Conservation (phyloP, 108 stramenopile genomes). For the Epithemia pelagica region DNA sequence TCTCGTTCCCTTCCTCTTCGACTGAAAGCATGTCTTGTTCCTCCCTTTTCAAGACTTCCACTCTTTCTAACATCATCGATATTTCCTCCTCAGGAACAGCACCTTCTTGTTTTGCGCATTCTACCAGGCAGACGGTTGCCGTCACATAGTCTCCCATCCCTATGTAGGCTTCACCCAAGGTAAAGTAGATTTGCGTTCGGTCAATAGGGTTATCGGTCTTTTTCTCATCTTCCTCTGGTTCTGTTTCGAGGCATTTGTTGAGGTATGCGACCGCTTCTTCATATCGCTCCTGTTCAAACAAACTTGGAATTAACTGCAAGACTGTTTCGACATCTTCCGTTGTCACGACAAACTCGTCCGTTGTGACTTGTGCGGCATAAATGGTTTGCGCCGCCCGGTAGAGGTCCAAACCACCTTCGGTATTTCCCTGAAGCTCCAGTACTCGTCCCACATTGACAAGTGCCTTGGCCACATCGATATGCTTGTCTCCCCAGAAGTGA, state of each 20-base stretch:
- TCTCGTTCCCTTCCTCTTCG: background rate
- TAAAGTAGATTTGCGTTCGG: background rate
- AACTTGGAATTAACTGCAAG: constrained; percentile 7
- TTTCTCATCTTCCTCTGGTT: constrained; percentile 3
- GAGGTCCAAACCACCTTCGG: constrained; percentile 34
- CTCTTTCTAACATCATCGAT: constrained; percentile 21
- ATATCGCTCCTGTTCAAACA: constrained; percentile 6
- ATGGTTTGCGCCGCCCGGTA: constrained; percentile 27
- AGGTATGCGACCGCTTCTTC: constrained; percentile 7
- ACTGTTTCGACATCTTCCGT: constrained; percentile 3
- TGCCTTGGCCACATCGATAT: constrained; percentile 24
- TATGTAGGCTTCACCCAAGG: constrained; percentile 5
- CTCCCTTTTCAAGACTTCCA: constrained; percentile 10
- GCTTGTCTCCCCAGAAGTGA: background rate
- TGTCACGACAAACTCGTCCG: background rate
- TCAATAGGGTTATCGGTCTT: background rate
- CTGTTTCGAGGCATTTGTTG: constrained; percentile 3
- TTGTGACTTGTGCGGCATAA: constrained; percentile 10
- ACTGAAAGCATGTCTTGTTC: background rate
- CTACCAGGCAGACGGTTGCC: constrained; percentile 6
- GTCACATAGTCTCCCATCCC: constrained; percentile 4
- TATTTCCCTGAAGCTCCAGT: constrained; percentile 32
- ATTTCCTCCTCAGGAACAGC: constrained; percentile 19
- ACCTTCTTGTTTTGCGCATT: constrained; percentile 6
- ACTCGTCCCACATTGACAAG: constrained; percentile 29